These are phyloP conservation scores for Leptomonas pyrrhocoris DNA, from an alignment of 208 protist species.

Conservation along the genomic window DNA sequence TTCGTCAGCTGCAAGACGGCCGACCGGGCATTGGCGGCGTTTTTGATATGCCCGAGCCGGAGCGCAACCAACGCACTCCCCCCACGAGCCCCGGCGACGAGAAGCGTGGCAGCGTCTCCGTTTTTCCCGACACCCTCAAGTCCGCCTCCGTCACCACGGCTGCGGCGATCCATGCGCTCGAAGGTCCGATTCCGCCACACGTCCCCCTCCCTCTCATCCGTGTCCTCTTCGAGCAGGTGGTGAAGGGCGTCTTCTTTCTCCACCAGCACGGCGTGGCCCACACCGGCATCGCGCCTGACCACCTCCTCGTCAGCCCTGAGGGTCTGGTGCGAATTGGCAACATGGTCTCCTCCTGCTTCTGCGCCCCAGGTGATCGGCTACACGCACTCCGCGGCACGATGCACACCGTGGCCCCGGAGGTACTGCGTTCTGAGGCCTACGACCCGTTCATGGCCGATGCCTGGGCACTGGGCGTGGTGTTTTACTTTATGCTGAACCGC, in stretches of 20 bases:
- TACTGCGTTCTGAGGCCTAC: slow-evolving; percentile 67
- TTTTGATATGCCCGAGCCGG: background rate
- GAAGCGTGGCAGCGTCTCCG: background rate
- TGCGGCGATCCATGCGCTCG: slow-evolving; percentile 2
- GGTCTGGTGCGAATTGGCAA: slow-evolving; percentile 74
- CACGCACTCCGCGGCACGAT: slow-evolving; percentile 74
- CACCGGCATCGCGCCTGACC: slow-evolving; percentile 83
- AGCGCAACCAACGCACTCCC: background rate
- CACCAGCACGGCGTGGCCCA: slow-evolving; percentile 78
- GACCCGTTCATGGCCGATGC: slow-evolving; percentile 80
- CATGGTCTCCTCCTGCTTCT: slow-evolving; percentile 73
- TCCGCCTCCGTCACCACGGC: slow-evolving; percentile 2
- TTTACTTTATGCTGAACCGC: slow-evolving; percentile 89
- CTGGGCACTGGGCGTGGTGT: slow-evolving; percentile 83
- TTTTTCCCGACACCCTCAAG: background rate
- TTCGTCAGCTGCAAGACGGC: slow-evolving; percentile 4
- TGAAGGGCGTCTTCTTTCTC: slow-evolving; percentile 75
- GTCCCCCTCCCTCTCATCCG: slow-evolving; percentile 34
- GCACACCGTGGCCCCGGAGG: slow-evolving; percentile 87
- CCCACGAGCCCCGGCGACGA: background rate
- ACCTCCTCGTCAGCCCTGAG: slow-evolving; percentile 74
- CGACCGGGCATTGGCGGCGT: background rate
- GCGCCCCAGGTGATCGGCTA: slow-evolving; percentile 46
- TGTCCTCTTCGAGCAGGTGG: slow-evolving; percentile 67
- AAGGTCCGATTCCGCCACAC: slow-evolving; percentile 1